These are phyloP conservation scores for Pichia inconspicua DNA, from an alignment of 1,139 yeast species.

Conservation along the genomic window DNA sequence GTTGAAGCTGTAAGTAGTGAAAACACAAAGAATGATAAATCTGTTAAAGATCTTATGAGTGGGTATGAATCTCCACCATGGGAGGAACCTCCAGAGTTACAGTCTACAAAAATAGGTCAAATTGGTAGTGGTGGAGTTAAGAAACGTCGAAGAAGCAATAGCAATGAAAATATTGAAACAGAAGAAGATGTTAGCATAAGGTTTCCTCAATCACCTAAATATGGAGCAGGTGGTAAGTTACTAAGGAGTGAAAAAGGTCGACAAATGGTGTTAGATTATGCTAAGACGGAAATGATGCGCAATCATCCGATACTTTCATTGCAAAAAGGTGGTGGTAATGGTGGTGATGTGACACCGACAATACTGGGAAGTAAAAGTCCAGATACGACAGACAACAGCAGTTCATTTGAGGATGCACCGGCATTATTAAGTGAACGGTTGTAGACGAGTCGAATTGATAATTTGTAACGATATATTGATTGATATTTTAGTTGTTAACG, in stretches of 20 bases:
- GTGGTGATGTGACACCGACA: neutral
- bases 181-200: constrained; percentile 32
- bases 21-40: constrained; percentile 1
- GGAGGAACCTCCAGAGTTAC: constrained; percentile 28
- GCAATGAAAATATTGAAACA: constrained; percentile 1
- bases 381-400: constrained; percentile 2
- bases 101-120: constrained; percentile 19
- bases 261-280: constrained; percentile 22
- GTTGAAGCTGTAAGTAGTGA: neutral
- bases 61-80: constrained; percentile 20
- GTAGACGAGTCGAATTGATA: neutral
- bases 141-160: constrained; percentile 1
- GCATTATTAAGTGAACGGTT: constrained; percentile 5
- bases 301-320: constrained; percentile 15
- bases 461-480: too few species aligned
- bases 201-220: constrained; percentile 46
- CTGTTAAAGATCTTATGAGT: constrained; percentile 11
- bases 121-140: neutral
- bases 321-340: constrained; percentile 1
- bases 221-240: constrained; percentile 28
- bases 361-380: neutral
- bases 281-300: constrained; percentile 16
- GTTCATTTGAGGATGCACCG: constrained; percentile 8
- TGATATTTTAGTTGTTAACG: neutral
- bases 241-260: constrained; percentile 21